Base-by-base conservation (phyloP, 2,329 filamentous ascomycete genomes). In the Ceratocystis huliohia region DNA sequence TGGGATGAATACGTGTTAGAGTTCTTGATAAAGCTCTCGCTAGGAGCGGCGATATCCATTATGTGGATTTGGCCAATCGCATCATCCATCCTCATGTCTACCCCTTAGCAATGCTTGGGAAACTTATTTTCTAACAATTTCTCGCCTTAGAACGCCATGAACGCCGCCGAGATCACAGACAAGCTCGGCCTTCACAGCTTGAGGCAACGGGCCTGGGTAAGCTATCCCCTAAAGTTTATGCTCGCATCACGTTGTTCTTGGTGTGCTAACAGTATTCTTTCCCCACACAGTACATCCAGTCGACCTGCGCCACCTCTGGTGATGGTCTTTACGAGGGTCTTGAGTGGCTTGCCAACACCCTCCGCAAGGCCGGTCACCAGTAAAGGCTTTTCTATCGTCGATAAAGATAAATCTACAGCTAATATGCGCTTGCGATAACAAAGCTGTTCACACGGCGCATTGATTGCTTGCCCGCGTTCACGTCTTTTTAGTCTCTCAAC, bases 271-370 rank as follows among this genome's bases (percentile, higher is more conserved):
- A 7, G 10, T 20, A 33, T n/a, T 33, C 13, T 66, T 63, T 50
- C 48, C 10, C 2, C 41, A 45, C 59, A 71, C 71, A 92, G 93
- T 97, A 95, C 84, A 97, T 97, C 81, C 93, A 97, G 91, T 96
- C 93, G 71, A 97, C 94, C 77, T 97, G 93, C 82, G 93, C 93
- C 78, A 97, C 94, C 73, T 96, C 92, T 72, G 93, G 93, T 85
- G 94, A 97, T 79, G 93, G 93, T 91, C 89, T 97, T 75, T 97
- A 97, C 80, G 93, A 97, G 82, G 93, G 93, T 87, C 90, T 97
- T 75, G 92, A 93, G 82, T 93, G 89, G 88, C 86, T 92, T 75
- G 88, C 88, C 77, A 87, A 84, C 77, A 88, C 88, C 75, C 86
- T 94, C 78, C 85, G 87, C 79, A 92, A 92, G 84, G 80, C 83